These are phyloP conservation scores for Cladobotryum mycophilum DNA, from an alignment of 2,329 filamentous ascomycete species.

Conservation along the genomic window DNA sequence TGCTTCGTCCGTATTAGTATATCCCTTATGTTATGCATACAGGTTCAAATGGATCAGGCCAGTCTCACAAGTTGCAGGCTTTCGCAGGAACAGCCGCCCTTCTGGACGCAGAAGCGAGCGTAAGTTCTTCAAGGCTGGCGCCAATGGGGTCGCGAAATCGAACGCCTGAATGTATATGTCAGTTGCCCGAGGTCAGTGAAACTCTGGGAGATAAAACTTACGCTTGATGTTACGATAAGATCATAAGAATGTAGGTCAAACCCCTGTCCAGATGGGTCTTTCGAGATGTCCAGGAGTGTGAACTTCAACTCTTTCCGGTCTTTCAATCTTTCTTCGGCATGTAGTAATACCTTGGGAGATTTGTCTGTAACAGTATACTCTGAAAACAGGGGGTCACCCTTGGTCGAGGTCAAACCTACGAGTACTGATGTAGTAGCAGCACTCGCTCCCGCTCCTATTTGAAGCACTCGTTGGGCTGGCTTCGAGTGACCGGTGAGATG, in stretches of 20 bases:
- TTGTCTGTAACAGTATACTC: slow-evolving; percentile 22
- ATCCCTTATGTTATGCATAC: too few relatives aligned
- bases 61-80: not conserved
- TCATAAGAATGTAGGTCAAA: slow-evolving; percentile 8
- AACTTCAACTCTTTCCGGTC: slow-evolving; percentile 9
- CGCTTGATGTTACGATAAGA: slow-evolving; percentile 9
- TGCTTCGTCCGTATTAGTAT: too few relatives aligned
- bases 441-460: slow-evolving; percentile 35
- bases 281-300: slow-evolving; percentile 20
- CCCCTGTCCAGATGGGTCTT: slow-evolving; percentile 7
- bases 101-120: slow-evolving; percentile 1
- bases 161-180: not conserved
- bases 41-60: too few relatives aligned
- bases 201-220: not conserved
- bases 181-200: not conserved
- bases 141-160: not conserved
- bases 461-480: slow-evolving; percentile 11
- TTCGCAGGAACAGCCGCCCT: slow-evolving; percentile 2
- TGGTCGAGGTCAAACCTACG: not conserved
- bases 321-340: slow-evolving; percentile 17
- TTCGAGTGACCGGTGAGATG: slow-evolving; percentile 3
- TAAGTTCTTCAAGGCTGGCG: not conserved
- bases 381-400: slow-evolving; percentile 1
- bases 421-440: slow-evolving; percentile 20
- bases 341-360: slow-evolving; percentile 16